Evolutionary conservation across 306 rosid species (phyloP).

Genomic region (Trifolium repens): DNA sequence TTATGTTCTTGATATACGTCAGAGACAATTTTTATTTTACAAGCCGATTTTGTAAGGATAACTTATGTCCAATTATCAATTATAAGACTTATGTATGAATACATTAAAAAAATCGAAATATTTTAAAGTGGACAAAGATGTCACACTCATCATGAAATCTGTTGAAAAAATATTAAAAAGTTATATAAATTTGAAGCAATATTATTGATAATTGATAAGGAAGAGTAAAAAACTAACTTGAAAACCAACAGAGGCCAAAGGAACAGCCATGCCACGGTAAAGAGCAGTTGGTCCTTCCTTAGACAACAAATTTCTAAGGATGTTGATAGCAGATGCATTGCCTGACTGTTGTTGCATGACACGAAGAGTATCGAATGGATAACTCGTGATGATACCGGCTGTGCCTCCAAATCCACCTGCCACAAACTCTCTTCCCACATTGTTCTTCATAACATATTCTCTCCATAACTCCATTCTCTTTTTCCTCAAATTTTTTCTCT

Average conservation of each 20-base stretch:
- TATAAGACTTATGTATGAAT: too few species aligned
- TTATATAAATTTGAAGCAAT: too few species aligned
- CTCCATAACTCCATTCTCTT: not conserved
- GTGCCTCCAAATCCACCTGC: slow-evolving; percentile 19
- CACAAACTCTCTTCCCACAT: slow-evolving; percentile 21
- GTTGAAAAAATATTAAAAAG: too few species aligned
- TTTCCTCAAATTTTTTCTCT: not conserved
- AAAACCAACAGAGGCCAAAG: slow-evolving; percentile 41
- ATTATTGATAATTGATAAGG: too few species aligned
- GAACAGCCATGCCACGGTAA: slow-evolving; percentile 41
- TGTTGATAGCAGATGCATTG: slow-evolving; percentile 22
- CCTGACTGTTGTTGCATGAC: slow-evolving; percentile 32
- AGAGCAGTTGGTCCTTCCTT: slow-evolving; percentile 34
- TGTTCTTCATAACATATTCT: not conserved
- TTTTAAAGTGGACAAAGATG: too few species aligned
- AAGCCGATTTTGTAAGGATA: too few species aligned
- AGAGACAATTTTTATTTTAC: too few species aligned
- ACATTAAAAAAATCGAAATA: too few species aligned
- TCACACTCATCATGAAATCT: too few species aligned
- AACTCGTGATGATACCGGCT: not conserved
- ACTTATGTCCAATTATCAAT: too few species aligned
- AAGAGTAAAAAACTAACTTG: slow-evolving; percentile 26
- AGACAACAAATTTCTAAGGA: slow-evolving; percentile 18
- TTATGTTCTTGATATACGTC: too few species aligned
- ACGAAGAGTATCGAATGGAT: slow-evolving; percentile 40